phyloP scores from a whole-genome alignment of 768 basidiomycete species.

The Russula olivacea region DNA sequence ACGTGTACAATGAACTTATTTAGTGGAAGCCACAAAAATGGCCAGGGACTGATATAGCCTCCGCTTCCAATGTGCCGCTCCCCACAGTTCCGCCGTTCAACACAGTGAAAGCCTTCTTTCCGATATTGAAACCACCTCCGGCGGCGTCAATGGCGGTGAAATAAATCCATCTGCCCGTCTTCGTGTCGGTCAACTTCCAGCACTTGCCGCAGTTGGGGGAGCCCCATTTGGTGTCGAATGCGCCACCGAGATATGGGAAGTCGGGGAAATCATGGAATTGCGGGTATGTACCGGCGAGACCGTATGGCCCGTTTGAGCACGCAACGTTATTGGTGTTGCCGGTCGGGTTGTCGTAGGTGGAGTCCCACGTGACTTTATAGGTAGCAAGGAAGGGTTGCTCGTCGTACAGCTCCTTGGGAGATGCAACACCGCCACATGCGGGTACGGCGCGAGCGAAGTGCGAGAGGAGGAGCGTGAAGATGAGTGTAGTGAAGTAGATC shows the following conservation, averaged over 20 bases:
- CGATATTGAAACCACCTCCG: conserved; percentile 36
- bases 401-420: not conserved
- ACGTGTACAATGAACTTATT: too few relatives aligned
- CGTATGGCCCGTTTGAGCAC: conserved; percentile 37
- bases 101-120: conserved; percentile 30
- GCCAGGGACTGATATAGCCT: too few relatives aligned
- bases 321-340: conserved; percentile 39
- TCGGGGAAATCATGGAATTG: conserved; percentile 48
- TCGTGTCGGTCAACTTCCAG: conserved; percentile 50
- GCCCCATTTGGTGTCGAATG: conserved; percentile 40
- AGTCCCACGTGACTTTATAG: too few relatives aligned
- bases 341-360: conserved; percentile 41
- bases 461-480: conserved; percentile 1
- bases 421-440: not conserved
- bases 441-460: not conserved
- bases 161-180: conserved; percentile 36
- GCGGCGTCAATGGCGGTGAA: conserved; percentile 51
- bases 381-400: not conserved
- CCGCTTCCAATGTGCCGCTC: too few relatives aligned
- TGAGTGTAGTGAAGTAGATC: not conserved
- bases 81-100: conserved; percentile 26
- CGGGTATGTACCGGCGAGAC: conserved; percentile 39
- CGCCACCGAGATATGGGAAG: conserved; percentile 58
- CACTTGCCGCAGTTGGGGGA: conserved; percentile 48
- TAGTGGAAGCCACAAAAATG: too few relatives aligned